phyloP scores from a whole-genome alignment of 805 yeast genomes.

The Hanseniaspora singularis region DNA sequence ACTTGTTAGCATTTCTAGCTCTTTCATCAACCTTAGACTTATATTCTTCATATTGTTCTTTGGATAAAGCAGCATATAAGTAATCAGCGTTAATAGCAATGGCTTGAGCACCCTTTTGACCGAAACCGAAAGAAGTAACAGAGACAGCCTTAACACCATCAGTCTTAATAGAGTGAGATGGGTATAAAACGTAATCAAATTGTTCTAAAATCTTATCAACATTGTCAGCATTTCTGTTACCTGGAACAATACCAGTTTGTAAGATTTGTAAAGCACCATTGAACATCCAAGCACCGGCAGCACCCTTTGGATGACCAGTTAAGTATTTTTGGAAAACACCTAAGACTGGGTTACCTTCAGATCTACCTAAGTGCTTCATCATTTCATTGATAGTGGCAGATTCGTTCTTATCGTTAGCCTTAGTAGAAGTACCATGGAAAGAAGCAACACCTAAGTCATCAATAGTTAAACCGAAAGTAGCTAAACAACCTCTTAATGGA shows the following conservation, averaged over 20 bases:
- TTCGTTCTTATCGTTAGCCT: constrained; percentile 98
- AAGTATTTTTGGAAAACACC: constrained; percentile 98
- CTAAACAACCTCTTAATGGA: constrained; percentile 93
- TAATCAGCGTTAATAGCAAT: constrained; percentile 85
- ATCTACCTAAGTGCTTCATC: constrained; percentile 91
- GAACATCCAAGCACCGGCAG: constrained; percentile 99
- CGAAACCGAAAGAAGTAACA: constrained; percentile 95
- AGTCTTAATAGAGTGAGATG: constrained; percentile 84
- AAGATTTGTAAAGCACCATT: constrained; percentile 93
- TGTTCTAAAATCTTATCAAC: constrained; percentile 73
- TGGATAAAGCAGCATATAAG: constrained; percentile 71
- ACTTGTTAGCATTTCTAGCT: constrained; percentile 81
- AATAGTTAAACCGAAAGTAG: constrained; percentile 80
- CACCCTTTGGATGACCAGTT: constrained; percentile 99
- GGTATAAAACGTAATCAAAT: constrained; percentile 81
- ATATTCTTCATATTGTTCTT: constrained; percentile 59
- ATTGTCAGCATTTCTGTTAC: constrained; percentile 97
- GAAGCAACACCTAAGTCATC: constrained; percentile 96
- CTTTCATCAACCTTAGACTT: constrained; percentile 59
- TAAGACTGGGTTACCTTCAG: constrained; percentile 92
- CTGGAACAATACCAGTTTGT: constrained; percentile 90
- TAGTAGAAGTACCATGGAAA: constrained; percentile 98
- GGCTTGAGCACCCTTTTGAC: constrained; percentile 98
- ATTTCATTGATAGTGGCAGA: constrained; percentile 78
- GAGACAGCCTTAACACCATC: constrained; percentile 97